Base-by-base conservation (phyloP, 2,329 filamentous ascomycete species). In the Penicillium paneum region DNA sequence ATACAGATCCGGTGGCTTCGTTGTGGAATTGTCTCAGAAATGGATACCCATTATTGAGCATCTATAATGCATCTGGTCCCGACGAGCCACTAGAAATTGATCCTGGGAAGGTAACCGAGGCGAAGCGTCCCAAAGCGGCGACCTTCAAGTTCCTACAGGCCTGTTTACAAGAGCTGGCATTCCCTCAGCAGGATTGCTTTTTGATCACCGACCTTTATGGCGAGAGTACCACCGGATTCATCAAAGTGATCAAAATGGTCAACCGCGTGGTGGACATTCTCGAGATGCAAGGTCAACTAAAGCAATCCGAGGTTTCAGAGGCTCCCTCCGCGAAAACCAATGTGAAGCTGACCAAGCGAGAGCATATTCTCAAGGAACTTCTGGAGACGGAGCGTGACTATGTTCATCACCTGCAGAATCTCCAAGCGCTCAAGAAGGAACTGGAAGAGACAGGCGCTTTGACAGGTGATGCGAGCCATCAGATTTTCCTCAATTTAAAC, bases 341-440 rank as follows among this genome's bases (percentile, higher is more conserved):
- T 24, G 78, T 75, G 49, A 85, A 87, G 44, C 83, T 86, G 52
- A 85, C 84, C 1, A 83, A 90, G 70, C 87, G 91, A 62, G 90
- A 97, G 66, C 89, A 97, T 71, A 91, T 97, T 57, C 84, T 99
- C 40, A 86, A 89, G 67, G 94, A 99, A 74, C 78, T 99, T 43
- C 88, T 99, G 52, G 90, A 93, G 65, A 97, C 93, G 1, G 94
- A 99, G 74, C 87, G 94, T 59, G 97, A 97, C 74, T 99, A 99
- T 65, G 94, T 97, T 4, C 92, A 97, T 71, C 94, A 99, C 77
- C 77, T 99, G 49, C 93, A 97, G 71, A 93, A 96, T 63, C 75
- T 99, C 34, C 91, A 97, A 71, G 88, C 92, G 46, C 82, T 97
- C 68, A 97, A 96, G 76, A 93, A 90, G 74, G 84, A 88, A 24